Evolutionary conservation across 345 rosid genomes (phyloP).

Genomic region (Eucalyptus fibrosa): DNA sequence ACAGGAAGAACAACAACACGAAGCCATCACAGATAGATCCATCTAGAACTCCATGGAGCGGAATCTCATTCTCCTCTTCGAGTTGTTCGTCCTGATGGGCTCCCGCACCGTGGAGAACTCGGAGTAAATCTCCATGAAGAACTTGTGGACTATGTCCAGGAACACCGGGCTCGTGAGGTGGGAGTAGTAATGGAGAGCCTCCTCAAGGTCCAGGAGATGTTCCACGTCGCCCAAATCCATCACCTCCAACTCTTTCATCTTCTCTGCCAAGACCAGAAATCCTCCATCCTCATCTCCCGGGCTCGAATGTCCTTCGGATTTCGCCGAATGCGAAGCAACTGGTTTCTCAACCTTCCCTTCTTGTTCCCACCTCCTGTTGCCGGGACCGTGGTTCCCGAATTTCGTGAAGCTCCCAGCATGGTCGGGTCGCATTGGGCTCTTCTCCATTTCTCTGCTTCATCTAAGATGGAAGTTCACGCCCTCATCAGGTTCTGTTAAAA

Average conservation of each 20-base stretch:
- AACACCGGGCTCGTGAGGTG: neutral
- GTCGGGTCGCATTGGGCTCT: neutral
- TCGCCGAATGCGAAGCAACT: neutral
- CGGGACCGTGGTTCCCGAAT: neutral
- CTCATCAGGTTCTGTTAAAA: neutral
- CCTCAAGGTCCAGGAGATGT: neutral
- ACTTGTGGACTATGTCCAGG: neutral
- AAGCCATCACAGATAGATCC: neutral
- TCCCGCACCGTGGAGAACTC: neutral
- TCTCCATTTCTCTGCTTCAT: neutral
- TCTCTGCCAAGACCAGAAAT: neutral
- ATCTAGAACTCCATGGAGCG: neutral
- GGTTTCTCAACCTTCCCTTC: neutral
- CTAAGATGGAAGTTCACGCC: neutral
- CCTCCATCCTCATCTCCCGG: neutral
- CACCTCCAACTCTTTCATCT: neutral
- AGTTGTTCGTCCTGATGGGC: neutral
- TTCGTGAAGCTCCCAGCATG: neutral
- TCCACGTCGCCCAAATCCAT: neutral
- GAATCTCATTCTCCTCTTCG: neutral
- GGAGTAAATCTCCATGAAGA: neutral
- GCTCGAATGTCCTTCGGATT: neutral
- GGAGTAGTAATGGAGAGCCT: slow-evolving; percentile 3
- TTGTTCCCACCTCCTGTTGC: neutral
- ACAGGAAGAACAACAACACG: neutral